Evolutionary conservation across 192 early-diverging fungal genomes (phyloP).

Genomic region (Gamsiella multidivaricata): DNA sequence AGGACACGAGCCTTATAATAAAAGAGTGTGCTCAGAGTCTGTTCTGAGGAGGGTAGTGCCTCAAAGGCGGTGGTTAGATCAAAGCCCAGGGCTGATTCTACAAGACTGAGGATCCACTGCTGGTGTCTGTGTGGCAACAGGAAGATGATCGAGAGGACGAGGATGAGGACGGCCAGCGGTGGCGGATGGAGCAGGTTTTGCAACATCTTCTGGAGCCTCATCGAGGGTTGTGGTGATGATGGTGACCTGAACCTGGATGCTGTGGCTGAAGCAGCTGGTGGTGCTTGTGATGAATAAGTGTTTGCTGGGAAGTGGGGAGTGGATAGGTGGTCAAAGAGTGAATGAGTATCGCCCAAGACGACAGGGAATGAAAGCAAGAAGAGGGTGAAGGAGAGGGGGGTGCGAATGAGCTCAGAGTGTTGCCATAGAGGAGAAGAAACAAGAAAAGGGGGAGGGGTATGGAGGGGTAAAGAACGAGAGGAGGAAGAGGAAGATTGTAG

Average conservation of each 20-base stretch:
- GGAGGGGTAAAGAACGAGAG: background rate
- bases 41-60: conserved; percentile 19
- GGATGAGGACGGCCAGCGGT: conserved; percentile 30
- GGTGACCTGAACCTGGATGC: background rate
- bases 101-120: conserved; percentile 17
- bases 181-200: conserved; percentile 47
- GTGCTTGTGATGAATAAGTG: background rate
- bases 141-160: conserved; percentile 28
- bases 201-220: conserved; percentile 43
- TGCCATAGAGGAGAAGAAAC: background rate
- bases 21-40: conserved; percentile 9
- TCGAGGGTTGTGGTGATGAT: no score
- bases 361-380: background rate
- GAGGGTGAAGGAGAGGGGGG: background rate
- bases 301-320: background rate
- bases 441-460: background rate
- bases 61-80: conserved; percentile 22
- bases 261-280: background rate
- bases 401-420: background rate
- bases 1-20: conserved; percentile 7
- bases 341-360: background rate
- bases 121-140: conserved; percentile 23
- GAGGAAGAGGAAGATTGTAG: background rate
- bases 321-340: background rate
- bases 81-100: conserved; percentile 21